A percentile compares a stretch with the other conserved stretches of the same genome.
These are phyloP conservation scores for Diaporthe citriasiana DNA, from an alignment of 2,329 filamentous ascomycete genomes.

Conservation along the genomic window DNA sequence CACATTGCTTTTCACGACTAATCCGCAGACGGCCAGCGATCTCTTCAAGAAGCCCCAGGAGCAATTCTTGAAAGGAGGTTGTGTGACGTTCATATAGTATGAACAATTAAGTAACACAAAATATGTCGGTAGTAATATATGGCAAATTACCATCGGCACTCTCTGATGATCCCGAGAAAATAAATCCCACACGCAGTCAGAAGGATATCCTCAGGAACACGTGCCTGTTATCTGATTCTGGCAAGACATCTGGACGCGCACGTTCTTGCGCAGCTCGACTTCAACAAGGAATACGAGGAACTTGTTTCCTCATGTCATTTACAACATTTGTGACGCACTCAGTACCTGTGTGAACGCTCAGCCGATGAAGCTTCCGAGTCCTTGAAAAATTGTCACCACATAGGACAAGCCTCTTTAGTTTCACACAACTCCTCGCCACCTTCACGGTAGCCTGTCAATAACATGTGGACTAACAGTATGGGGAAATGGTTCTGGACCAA, in stretches of 20 bases:
- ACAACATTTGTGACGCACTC: not conserved
- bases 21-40: no score
- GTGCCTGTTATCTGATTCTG: no score
- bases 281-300: not conserved
- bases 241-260: no score
- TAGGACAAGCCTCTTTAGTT: not conserved
- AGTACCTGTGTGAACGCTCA: accelerated
- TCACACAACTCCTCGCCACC: not conserved
- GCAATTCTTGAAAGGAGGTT: not conserved
- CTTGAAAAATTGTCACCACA: not conserved
- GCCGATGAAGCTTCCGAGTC: no score
- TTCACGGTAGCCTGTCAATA: not conserved
- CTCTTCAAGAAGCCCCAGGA: not conserved
- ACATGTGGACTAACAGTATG: no score
- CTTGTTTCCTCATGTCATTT: not conserved
- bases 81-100: not conserved
- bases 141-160: not conserved
- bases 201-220: not conserved
- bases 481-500: not conserved
- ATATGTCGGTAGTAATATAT: not conserved
- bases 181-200: not conserved
- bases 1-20: no score
- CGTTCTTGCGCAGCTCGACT: not conserved
- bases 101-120: not conserved
- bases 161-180: not conserved